Evolutionary conservation across 495 filamentous ascomycete species (phyloP).

Genomic region (Lasiosphaeria hispida): DNA sequence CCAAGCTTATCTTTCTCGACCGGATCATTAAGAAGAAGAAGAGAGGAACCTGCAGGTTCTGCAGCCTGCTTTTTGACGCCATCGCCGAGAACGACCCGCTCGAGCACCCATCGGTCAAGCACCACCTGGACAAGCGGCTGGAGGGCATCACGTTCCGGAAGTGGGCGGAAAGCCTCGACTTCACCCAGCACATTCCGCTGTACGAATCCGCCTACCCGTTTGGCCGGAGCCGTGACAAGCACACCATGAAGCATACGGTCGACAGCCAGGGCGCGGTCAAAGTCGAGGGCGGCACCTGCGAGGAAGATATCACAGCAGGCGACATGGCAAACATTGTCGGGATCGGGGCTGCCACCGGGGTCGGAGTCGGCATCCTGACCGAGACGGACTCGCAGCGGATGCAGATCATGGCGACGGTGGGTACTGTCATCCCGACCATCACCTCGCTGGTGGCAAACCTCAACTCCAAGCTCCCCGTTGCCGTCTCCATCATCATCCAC

Average conservation of each 20-base stretch:
- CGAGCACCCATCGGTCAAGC: background rate
- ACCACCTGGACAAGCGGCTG: background rate
- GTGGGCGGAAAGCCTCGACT: background rate
- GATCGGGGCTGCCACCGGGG: background rate
- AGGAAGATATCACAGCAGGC: background rate
- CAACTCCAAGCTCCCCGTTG: slow-evolving; percentile 1
- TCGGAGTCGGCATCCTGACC: background rate
- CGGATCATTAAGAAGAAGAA: background rate
- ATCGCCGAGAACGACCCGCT: background rate
- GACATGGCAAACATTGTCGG: background rate
- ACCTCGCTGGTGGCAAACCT: background rate
- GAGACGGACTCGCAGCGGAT: slow-evolving; percentile 1
- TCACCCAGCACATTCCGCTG: background rate
- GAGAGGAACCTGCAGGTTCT: background rate
- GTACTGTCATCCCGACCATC: slow-evolving; percentile 1
- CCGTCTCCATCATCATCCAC: background rate
- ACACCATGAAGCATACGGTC: background rate
- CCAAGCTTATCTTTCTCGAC: slow-evolving; percentile 3
- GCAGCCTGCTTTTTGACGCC: background rate
- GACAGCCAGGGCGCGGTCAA: background rate
- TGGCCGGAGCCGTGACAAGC: background rate
- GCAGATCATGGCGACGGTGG: slow-evolving; percentile 2
- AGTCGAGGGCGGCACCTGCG: background rate
- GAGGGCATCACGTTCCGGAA: background rate
- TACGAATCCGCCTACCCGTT: slow-evolving; percentile 3